Evolutionary conservation across 164 flowering plant genomes (phyloP), one percentile per base, ranked within the genome.

Genomic region (Piper betle): DNA sequence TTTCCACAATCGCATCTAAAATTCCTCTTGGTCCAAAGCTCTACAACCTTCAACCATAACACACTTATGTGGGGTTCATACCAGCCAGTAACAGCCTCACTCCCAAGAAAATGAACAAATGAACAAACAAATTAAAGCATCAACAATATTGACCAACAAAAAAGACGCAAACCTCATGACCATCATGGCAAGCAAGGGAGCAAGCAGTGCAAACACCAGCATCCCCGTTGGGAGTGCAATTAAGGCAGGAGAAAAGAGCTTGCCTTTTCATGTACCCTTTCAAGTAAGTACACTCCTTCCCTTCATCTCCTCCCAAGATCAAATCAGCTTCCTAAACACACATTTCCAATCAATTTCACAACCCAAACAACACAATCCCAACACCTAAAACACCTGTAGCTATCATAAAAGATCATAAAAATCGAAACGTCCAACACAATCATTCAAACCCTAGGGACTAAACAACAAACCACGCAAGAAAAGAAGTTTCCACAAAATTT

Each of bases 201-300:
- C 97, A 94, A n/a, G 95, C 97, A 1, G 95, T 86, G 76, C 99
- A 94, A 58, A 94, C 81, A 59, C 96, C 99, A 73, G 93, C 95
- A 82, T 82, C 85, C 55, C 99, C 99, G 62, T 83, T 87, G 0
- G 96, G 95, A 18, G 87, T 82, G 78, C 99, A 94, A 17, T 97
- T 94, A 68, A 94, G 72, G 66, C 99, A 94, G 16, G 97, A 94
- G 72, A 91, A 94, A 66, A 94, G 73, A 11, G 97, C 97, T 60
- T 94, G 99, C 70, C 97, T 84, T 80, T 91, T 94, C 92, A 91
- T 82, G 69, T 88, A 88, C 43, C 96, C 97, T 52, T 88, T 85
- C 3, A 25, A 50, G 64, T 88, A 94, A 42, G 99, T 94, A 65
- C 97, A 94, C 61, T 88, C 96, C 66, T 94, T 85, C 39, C 97